Base-by-base conservation (phyloP, 139 green algal genomes). In the Monoraphidium neglectum region DNA sequence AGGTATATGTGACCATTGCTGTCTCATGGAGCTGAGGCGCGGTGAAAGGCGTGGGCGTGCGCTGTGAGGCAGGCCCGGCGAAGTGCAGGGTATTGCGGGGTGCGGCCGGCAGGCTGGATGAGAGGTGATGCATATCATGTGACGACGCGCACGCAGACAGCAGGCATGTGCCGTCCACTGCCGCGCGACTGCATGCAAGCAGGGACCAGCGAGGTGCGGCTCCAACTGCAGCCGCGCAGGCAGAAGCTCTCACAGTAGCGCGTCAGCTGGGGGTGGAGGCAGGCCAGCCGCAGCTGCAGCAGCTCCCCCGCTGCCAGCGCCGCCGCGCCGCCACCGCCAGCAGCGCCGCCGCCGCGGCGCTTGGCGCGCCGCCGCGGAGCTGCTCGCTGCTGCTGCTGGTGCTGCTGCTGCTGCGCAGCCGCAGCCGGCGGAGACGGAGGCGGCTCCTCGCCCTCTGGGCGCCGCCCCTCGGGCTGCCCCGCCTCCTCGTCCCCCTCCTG, bases 261-360 rank as follows among this genome's bases (percentile, higher is more conserved):
- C 0, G 92, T 96, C 32, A 96, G 83, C 83, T 96, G 87, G 15
- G 89, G 86, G 80, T 96, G 92, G 24, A 93, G 66, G 74, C 91
- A 95, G 1, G 86, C 87, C 43, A 90, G 82, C 30, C 92, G 83
- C 70, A 94, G 83, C 88, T 96, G 89, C 59, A 80, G 61, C 67
- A 91, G 70, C 40, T 77, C 38, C 0, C 65, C 36, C 5, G 76
- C 68, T 3, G 83, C 79, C 37, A 70, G 30, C 37, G 81, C 43
- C 8, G 8, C 43, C 8, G 8, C 43, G 8, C 8, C 43, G 8
- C 8, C 43, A 12, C 8, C 43, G 43, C 8, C 43, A 12, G 43
- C 43, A 12, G 8, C 43, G 43, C 43, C 43, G 43, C 43, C 43
- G 43, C 43, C 43, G 43, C 43, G 43, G 43, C 0, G 23, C 68